Evolutionary conservation across 148 eudicot species (phyloP).

Genomic region (Nepenthes gracilis): DNA sequence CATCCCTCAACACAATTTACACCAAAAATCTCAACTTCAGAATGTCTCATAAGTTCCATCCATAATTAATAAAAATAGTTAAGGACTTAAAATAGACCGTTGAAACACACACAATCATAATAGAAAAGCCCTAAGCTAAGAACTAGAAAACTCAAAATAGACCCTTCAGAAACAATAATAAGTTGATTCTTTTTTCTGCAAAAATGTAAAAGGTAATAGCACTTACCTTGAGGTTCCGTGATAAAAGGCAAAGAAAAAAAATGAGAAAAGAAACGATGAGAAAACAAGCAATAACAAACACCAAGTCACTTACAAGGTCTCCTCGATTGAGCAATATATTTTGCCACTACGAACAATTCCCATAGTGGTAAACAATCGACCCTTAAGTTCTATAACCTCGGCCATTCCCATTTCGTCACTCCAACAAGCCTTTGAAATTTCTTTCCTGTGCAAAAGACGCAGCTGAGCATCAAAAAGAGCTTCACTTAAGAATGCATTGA

Average conservation of each 20-base stretch:
- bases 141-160: too few species aligned
- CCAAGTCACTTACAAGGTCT: conserved; percentile 52
- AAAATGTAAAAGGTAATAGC: too few species aligned
- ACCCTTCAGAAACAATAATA: too few species aligned
- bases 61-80: too few species aligned
- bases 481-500: neutral
- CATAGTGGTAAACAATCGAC: conserved; percentile 52
- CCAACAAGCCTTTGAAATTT: conserved; percentile 52
- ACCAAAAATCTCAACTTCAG: too few species aligned
- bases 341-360: conserved; percentile 64
- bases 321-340: conserved; percentile 58
- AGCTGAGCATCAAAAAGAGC: neutral
- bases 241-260: neutral
- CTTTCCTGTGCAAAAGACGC: conserved; percentile 27
- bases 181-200: too few species aligned
- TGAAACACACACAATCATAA: too few species aligned
- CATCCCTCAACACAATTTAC: too few species aligned
- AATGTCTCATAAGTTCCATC: too few species aligned
- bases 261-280: neutral
- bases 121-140: too few species aligned
- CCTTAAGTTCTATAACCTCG: conserved; percentile 61
- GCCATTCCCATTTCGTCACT: conserved; percentile 58
- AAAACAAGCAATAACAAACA: neutral
- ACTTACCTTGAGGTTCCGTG: neutral
- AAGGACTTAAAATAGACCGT: too few species aligned